phyloP scores from a whole-genome alignment of 352 stramenopile species.

The Globisporangium acanthophoron region DNA sequence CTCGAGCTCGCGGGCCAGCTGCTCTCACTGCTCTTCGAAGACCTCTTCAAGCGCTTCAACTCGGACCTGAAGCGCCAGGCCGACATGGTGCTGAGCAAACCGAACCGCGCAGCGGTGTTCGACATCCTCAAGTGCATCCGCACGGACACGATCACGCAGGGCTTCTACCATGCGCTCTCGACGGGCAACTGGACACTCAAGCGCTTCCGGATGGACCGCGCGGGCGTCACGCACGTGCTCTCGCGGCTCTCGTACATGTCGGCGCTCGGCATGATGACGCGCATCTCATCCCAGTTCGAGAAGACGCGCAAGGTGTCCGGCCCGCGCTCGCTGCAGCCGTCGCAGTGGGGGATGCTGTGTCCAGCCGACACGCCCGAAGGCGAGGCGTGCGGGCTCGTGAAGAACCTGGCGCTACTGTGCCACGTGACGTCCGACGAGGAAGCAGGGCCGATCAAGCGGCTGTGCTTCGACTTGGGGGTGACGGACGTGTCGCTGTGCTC shows the following conservation, averaged over 20 bases:
- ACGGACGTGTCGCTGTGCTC: slow-evolving; percentile 94
- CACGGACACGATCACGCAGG: slow-evolving; percentile 98
- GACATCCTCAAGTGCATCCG: slow-evolving; percentile 98
- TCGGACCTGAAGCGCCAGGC: slow-evolving; percentile 96
- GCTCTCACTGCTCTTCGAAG: slow-evolving; percentile 98
- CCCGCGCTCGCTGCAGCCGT: slow-evolving; percentile 96
- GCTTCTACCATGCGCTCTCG: slow-evolving; percentile 79
- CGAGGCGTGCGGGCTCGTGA: slow-evolving; percentile 98
- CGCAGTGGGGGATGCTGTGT: slow-evolving; percentile 99
- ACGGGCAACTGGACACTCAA: slow-evolving; percentile 99
- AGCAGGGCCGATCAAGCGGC: slow-evolving; percentile 88
- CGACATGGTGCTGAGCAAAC: slow-evolving; percentile 97
- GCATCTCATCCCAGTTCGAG: slow-evolving; percentile 98
- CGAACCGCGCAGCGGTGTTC: slow-evolving; percentile 96
- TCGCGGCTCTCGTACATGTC: slow-evolving; percentile 98
- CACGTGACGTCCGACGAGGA: slow-evolving; percentile 95
- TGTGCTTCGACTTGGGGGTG: slow-evolving; percentile 97
- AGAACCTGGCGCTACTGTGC: slow-evolving; percentile 98
- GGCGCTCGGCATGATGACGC: slow-evolving; percentile 98
- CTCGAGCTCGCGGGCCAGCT: slow-evolving; percentile 98
- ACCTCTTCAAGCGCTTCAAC: slow-evolving; percentile 99
- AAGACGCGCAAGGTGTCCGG: slow-evolving; percentile 99
- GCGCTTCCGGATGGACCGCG: slow-evolving; percentile 99
- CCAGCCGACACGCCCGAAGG: slow-evolving; percentile 98
- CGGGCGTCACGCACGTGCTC: slow-evolving; percentile 96